Percentiles rank a stretch among this genome's conserved stretches.
These are phyloP conservation scores for Collybiopsis luxurians DNA, from an alignment of 768 basidiomycete species.

Conservation along the genomic window DNA sequence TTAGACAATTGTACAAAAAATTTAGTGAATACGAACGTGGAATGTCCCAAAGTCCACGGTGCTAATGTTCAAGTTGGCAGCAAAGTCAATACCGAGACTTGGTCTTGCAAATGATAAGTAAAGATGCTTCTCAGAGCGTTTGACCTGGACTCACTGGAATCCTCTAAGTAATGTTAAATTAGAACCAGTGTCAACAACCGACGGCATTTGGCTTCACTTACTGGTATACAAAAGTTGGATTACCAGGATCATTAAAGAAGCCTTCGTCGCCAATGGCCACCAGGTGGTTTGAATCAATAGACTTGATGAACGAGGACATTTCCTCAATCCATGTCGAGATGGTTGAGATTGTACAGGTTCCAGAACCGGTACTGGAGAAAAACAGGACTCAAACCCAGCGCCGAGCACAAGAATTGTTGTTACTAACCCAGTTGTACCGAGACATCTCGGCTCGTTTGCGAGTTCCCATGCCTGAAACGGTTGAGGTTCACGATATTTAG, in stretches of 20 bases:
- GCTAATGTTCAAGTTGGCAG: slow-evolving; percentile 52
- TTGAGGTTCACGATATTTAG: too few species aligned
- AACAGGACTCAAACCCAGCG: neutral
- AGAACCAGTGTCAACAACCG: too few species aligned
- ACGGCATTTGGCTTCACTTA: slow-evolving; percentile 21
- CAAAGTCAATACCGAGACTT: slow-evolving; percentile 59
- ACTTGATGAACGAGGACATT: slow-evolving; percentile 62
- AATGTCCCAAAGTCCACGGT: slow-evolving; percentile 67
- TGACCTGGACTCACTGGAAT: too few species aligned
- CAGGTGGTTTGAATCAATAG: slow-evolving; percentile 62
- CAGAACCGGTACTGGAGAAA: slow-evolving; percentile 23
- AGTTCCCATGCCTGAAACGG: slow-evolving; percentile 22
- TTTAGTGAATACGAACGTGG: slow-evolving; percentile 36
- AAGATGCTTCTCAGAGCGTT: too few species aligned
- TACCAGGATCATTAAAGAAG: slow-evolving; percentile 53
- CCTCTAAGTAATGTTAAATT: too few species aligned
- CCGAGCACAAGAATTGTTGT: too few species aligned
- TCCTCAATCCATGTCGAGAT: slow-evolving; percentile 52
- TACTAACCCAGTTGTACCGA: slow-evolving; percentile 37
- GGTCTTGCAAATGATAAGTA: slow-evolving; percentile 31
- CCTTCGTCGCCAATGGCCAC: slow-evolving; percentile 63
- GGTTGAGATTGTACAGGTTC: slow-evolving; percentile 48
- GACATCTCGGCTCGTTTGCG: slow-evolving; percentile 45
- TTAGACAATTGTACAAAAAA: too few species aligned
- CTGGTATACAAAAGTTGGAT: slow-evolving; percentile 57